Evolutionary conservation across 306 rosid genomes (phyloP).

Genomic region (Albizia julibrissin): DNA sequence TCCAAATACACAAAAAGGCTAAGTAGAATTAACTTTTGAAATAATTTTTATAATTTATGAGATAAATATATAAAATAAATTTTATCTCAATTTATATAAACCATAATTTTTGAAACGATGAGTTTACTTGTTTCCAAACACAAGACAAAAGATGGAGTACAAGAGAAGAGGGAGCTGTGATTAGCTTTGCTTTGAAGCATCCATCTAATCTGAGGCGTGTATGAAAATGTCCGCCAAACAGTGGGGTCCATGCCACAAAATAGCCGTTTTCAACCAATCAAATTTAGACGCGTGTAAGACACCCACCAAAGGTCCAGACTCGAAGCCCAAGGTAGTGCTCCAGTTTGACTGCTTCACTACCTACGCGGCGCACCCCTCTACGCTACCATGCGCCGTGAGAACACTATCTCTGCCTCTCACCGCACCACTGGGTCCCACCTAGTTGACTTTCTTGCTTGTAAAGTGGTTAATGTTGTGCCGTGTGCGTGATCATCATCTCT

Average conservation of each 20-base stretch:
- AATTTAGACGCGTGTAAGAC: background rate
- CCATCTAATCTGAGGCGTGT: background rate
- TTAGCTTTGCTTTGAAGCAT: constrained; percentile 15
- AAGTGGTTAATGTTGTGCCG: background rate
- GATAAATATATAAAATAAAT: too few species aligned
- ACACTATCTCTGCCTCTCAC: background rate
- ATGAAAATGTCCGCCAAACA: constrained; percentile 35
- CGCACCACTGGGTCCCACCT: constrained; percentile 35
- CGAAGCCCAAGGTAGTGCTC: constrained; percentile 46
- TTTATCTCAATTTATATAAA: too few species aligned
- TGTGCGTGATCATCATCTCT: background rate
- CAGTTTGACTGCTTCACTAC: constrained; percentile 44
- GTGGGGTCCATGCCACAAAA: constrained; percentile 38
- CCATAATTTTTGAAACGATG: too few species aligned
- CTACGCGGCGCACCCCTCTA: background rate
- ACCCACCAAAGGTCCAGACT: constrained; percentile 25
- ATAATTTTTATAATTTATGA: too few species aligned
- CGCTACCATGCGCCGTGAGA: constrained; percentile 44
- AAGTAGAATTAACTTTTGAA: too few species aligned
- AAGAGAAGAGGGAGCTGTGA: background rate
- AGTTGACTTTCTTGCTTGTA: constrained; percentile 54
- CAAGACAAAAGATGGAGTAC: background rate
- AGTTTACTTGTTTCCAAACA: too few species aligned
- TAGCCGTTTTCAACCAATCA: constrained; percentile 44
- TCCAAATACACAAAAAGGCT: too few species aligned